Percentiles rank a stretch among this genome's conserved stretches.
phyloP scores from a whole-genome alignment of 345 rosid species.

The Draba incana region DNA sequence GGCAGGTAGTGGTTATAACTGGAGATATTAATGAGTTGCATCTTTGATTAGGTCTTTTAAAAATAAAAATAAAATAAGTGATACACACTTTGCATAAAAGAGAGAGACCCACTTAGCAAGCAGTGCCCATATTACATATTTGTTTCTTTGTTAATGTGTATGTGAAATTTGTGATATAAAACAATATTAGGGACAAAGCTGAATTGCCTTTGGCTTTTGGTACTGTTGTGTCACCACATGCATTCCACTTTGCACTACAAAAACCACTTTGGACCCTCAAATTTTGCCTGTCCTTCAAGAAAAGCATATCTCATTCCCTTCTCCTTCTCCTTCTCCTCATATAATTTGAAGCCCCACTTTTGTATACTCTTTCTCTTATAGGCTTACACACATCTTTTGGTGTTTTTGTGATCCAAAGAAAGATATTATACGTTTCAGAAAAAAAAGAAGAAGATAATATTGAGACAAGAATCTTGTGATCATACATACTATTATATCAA shows the following conservation, averaged over 20 bases:
- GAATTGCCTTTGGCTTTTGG: conserved; percentile 71
- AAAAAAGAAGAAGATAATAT: not conserved
- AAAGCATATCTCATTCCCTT: conserved; percentile 55
- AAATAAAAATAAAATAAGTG: not conserved
- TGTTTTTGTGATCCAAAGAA: conserved; percentile 6
- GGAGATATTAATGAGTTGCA: conserved; percentile 14
- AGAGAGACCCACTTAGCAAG: conserved; percentile 54
- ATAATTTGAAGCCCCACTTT: conserved; percentile 14
- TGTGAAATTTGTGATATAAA: conserved; percentile 46
- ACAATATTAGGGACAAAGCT: conserved; percentile 45
- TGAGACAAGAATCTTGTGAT: conserved; percentile 22
- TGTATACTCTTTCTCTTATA: conserved; percentile 8
- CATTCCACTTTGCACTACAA: conserved; percentile 76
- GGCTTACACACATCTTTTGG: conserved; percentile 23
- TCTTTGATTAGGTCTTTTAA: conserved; percentile 21
- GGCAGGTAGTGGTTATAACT: not conserved
- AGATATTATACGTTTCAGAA: not conserved
- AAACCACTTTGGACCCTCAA: conserved; percentile 67
- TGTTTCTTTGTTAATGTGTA: conserved; percentile 11
- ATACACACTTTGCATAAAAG: conserved; percentile 45
- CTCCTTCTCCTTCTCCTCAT: conserved; percentile 26
- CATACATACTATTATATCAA: not conserved
- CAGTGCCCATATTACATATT: conserved; percentile 35
- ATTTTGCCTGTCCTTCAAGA: conserved; percentile 63
- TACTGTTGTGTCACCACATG: conserved; percentile 88